Conservation (phyloP, 2,329 filamentous ascomycete genomes). For the Periglandula ipomoeae region DNA sequence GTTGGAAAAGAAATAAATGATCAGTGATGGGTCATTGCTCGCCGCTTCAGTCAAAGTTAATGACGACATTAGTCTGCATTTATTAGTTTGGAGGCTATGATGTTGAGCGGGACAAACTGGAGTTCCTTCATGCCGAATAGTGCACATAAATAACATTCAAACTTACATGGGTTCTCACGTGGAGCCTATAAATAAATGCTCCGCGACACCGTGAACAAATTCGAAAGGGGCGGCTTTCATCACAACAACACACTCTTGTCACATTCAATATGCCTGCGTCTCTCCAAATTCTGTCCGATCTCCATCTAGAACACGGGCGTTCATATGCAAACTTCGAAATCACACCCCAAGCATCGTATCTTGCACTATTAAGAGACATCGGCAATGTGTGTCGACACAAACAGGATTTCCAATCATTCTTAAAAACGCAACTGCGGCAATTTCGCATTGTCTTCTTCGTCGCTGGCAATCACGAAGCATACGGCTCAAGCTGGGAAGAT, state of each 20-base stretch:
- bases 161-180: no score
- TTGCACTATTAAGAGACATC: constrained; percentile 50
- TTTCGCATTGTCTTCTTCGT: constrained; percentile 44
- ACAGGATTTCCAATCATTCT: constrained; percentile 32
- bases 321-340: constrained; percentile 44
- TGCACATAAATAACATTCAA: no score
- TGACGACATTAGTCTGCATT: no score
- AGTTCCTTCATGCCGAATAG: no score
- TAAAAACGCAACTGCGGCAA: constrained; percentile 34
- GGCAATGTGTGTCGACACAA: constrained; percentile 33
- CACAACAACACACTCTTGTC: not conserved
- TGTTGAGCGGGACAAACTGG: no score
- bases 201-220: no score
- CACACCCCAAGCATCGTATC: constrained; percentile 33
- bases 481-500: constrained; percentile 29
- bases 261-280: not conserved
- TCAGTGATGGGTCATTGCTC: no score
- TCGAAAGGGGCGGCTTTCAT: no score
- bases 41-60: no score
- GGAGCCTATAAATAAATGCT: no score
- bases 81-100: no score
- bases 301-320: constrained; percentile 42
- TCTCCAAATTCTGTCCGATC: constrained; percentile 38
- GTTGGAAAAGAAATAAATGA: not conserved
- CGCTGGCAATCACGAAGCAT: constrained; percentile 49